A percentile compares a stretch with the other conserved stretches of the same genome.
Evolutionary conservation across 2,329 filamentous ascomycete species (phyloP).

Genomic region (Venturia pyrina): DNA sequence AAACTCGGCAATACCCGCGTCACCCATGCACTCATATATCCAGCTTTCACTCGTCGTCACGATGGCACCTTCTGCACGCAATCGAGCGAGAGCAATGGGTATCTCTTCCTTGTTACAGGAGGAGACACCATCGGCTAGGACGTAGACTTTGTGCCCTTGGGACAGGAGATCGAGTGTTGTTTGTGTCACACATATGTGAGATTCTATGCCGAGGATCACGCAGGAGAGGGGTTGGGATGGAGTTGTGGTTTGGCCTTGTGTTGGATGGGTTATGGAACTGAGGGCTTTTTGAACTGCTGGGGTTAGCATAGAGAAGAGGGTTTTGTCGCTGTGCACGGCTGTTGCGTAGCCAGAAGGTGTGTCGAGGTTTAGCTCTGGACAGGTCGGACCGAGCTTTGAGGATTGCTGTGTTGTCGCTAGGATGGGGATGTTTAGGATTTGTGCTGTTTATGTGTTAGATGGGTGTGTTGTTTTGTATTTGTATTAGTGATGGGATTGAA

Average conservation of each 20-base stretch:
- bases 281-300: slow-evolving; percentile 49
- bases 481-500: neutral
- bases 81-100: slow-evolving; percentile 62
- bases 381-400: slow-evolving; percentile 68
- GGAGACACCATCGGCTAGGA: slow-evolving; percentile 82
- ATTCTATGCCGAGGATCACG: slow-evolving; percentile 82
- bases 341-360: slow-evolving; percentile 41
- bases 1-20: slow-evolving; percentile 65
- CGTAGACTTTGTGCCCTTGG: slow-evolving; percentile 70
- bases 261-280: slow-evolving; percentile 21
- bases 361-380: slow-evolving; percentile 55
- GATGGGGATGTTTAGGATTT: slow-evolving; percentile 63
- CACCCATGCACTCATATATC: slow-evolving; percentile 81
- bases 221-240: slow-evolving; percentile 38
- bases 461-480: neutral
- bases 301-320: slow-evolving; percentile 78
- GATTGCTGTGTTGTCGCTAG: slow-evolving; percentile 80
- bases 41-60: slow-evolving; percentile 85
- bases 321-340: slow-evolving; percentile 66
- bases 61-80: slow-evolving; percentile 64
- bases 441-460: slow-evolving; percentile 21
- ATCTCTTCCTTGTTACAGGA: slow-evolving; percentile 80
- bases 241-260: neutral
- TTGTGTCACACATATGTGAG: slow-evolving; percentile 90
- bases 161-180: slow-evolving; percentile 72